Evolutionary conservation across 306 rosid genomes (phyloP), one percentile per base, ranked within the genome.

Genomic region (Trifolium subterraneum): DNA sequence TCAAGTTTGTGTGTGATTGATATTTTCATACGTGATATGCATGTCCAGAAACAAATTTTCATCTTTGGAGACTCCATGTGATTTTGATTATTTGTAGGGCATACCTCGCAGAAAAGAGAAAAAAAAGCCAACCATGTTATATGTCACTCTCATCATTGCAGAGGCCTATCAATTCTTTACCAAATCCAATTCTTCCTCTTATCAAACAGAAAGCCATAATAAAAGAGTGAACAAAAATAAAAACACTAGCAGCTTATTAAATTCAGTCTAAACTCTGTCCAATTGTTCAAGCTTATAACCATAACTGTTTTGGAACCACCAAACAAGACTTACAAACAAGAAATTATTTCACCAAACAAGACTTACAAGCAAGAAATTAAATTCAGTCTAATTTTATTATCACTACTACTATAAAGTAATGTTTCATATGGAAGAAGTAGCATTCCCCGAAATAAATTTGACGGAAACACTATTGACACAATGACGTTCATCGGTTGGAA

Each of bases 401-500:
- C 10, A 36, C 39, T 36, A 8, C 39, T 36, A 36, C 39, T 36
- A 36, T 36, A 9, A 48, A 69, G 2, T 11, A 58, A 33, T 60
- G 13, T 65, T 76, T 87, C 89, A 83, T 8, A 2, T 42, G 33
- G 83, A 71, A 71, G 80, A 45, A 78, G 73, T 1, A 67, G 90
- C 75, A 67, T 80, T 87, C 42, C 63, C 87, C 0, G 85, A 83
- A 80, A 9, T 61, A 69, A 93, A 90, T 68, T 86, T 90, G 81
- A 90, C 72, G 3, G 96, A 93, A 81, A 93, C 75, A 82, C 98
- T 93, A 55, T 90, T 93, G 64, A 93, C 96, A 61, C 96, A 90
- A 51, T 93, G 98, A 64, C 97, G 96, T 85, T 90, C 96, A 74
- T 93, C 90, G 0, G 87, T 93, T 2, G 96, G 97, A 44, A 90